A percentile compares a stretch with the other conserved stretches of the same genome.
Conservation (phyloP, 495 filamentous ascomycete genomes). For the Aspergillus asperescens region DNA sequence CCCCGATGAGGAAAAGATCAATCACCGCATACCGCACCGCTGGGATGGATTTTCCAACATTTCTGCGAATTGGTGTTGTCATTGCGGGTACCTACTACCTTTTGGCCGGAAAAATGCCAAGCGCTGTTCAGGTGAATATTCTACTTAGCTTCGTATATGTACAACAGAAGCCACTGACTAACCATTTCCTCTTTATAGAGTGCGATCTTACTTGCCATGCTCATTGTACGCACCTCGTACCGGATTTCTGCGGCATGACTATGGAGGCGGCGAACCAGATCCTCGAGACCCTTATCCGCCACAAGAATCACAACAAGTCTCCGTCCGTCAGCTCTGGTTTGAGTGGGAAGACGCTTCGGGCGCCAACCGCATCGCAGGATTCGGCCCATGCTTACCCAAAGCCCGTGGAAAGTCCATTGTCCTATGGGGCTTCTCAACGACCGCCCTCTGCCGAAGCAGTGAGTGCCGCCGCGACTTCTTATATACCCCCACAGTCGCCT, state of each 20-base stretch:
- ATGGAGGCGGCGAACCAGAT: slow-evolving; percentile 97
- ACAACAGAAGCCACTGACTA: neutral
- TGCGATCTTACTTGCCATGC: slow-evolving; percentile 88
- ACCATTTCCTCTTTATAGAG: slow-evolving; percentile 51
- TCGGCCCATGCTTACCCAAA: slow-evolving; percentile 42
- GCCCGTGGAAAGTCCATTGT: slow-evolving; percentile 46
- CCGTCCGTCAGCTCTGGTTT: slow-evolving; percentile 49
- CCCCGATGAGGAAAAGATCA: slow-evolving; percentile 98
- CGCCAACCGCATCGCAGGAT: slow-evolving; percentile 44
- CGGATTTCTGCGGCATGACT: slow-evolving; percentile 99
- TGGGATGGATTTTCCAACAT: slow-evolving; percentile 93
- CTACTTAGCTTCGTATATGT: neutral
- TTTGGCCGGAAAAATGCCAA: slow-evolving; percentile 90
- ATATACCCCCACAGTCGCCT: slow-evolving; percentile 41
- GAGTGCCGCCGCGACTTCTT: slow-evolving; percentile 44
- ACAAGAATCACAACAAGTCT: slow-evolving; percentile 45
- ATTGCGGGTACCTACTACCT: slow-evolving; percentile 97
- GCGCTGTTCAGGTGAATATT: slow-evolving; percentile 73
- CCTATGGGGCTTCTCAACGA: slow-evolving; percentile 35
- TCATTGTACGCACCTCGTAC: slow-evolving; percentile 88
- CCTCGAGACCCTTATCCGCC: slow-evolving; percentile 46
- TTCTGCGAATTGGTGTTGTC: slow-evolving; percentile 98
- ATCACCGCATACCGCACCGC: slow-evolving; percentile 96
- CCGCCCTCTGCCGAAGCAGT: slow-evolving; percentile 44
- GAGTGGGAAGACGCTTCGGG: slow-evolving; percentile 62